Percentiles rank a stretch among this genome's conserved stretches.
These are phyloP conservation scores for Flaveria floridana DNA, from an alignment of 140 eudicot genomes.

Conservation along the genomic window DNA sequence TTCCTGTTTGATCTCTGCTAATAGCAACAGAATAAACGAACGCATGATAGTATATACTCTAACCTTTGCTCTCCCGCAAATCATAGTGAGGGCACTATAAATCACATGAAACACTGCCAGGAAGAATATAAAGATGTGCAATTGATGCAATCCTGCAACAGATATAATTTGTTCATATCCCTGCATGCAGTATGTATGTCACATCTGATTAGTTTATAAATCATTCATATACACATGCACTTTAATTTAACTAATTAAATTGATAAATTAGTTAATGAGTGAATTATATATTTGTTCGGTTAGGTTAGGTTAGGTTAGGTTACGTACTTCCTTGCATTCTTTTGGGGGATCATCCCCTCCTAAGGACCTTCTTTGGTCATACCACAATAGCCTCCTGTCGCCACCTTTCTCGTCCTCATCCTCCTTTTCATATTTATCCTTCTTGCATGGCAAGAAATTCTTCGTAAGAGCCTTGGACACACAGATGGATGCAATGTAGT, in stretches of 20 bases:
- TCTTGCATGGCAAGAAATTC: conserved; percentile 77
- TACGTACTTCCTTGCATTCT: conserved; percentile 46
- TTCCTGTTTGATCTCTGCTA: too few species aligned
- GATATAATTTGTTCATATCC: conserved; percentile 82
- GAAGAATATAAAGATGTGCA: conserved; percentile 92
- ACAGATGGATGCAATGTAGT: conserved; percentile 60
- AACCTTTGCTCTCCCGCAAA: conserved; percentile 78
- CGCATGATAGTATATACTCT: too few species aligned
- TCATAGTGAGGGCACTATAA: conserved; percentile 73
- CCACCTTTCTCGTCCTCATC: conserved; percentile 18
- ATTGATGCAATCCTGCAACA: conserved; percentile 68
- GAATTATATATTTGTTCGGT: neutral
- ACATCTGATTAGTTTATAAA: neutral
- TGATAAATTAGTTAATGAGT: too few species aligned
- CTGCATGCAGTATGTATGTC: conserved; percentile 28
- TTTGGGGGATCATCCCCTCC: conserved; percentile 41
- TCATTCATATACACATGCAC: too few species aligned
- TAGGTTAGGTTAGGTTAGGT: neutral
- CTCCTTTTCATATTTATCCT: conserved; percentile 17
- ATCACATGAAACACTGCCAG: conserved; percentile 86
- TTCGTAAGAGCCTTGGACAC: conserved; percentile 47
- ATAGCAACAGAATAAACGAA: too few species aligned
- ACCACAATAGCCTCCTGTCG: conserved; percentile 63
- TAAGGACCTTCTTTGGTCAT: conserved; percentile 51
- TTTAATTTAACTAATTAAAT: too few species aligned